These are phyloP conservation scores for Fomitopsis pinicola DNA, from an alignment of 1,284 basidiomycete genomes.

Conservation along the genomic window DNA sequence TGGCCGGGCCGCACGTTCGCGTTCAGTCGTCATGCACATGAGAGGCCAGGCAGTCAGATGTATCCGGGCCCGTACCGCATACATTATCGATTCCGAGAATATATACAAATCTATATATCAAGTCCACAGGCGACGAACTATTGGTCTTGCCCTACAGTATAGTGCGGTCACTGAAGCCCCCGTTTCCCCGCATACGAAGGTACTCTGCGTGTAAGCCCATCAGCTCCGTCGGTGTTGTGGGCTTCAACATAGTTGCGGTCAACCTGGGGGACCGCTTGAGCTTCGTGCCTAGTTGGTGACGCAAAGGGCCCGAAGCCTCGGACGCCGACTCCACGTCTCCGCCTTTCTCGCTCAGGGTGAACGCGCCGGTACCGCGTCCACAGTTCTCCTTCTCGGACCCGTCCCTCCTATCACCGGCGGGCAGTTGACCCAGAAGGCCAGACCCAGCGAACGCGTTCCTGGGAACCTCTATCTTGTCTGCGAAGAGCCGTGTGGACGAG, in stretches of 20 bases:
- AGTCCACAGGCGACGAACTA: neutral
- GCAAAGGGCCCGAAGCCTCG: neutral
- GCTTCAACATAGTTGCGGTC: neutral
- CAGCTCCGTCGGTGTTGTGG: neutral
- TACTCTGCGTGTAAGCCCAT: neutral
- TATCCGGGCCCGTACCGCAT: neutral
- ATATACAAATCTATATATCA: neutral
- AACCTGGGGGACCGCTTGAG: neutral
- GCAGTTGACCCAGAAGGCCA: neutral
- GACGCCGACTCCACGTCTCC: neutral
- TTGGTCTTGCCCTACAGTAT: neutral
- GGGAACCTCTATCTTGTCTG: constrained; percentile 43
- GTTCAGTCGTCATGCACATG: neutral
- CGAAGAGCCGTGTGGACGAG: constrained; percentile 51
- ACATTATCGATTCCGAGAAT: neutral
- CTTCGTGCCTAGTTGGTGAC: neutral
- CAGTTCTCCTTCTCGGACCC: neutral
- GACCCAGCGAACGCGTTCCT: neutral
- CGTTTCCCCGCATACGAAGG: neutral
- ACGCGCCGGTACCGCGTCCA: neutral
- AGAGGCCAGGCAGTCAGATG: neutral
- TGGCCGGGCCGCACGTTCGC: too few relatives aligned
- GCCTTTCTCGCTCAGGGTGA: neutral
- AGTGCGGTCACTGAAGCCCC: neutral
- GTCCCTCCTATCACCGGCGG: neutral